phyloP scores from a whole-genome alignment of 352 stramenopile species.

The Phytophthora fragariae region DNA sequence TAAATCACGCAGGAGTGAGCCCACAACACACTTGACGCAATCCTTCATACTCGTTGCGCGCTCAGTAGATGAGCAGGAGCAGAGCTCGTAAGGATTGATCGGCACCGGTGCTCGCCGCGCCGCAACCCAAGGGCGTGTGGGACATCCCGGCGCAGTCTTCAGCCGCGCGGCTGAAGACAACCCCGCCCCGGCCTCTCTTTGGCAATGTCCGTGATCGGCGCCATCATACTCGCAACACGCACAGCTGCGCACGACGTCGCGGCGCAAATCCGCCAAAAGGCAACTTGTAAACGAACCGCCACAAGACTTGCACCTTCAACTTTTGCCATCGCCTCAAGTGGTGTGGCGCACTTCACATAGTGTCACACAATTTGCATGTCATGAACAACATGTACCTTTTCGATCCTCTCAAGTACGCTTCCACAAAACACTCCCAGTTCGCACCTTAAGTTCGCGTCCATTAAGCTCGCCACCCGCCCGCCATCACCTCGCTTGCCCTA shows the following conservation, averaged over 20 bases:
- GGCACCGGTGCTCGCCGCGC: constrained; percentile 1
- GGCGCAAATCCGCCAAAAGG: constrained; percentile 1
- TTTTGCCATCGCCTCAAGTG: neutral
- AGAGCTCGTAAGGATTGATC: constrained; percentile 11
- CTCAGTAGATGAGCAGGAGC: constrained; percentile 4
- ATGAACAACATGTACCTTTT: constrained; percentile 6
- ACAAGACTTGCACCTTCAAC: constrained; percentile 3
- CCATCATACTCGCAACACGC: neutral
- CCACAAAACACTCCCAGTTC: no score
- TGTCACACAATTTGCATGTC: neutral
- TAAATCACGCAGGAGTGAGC: neutral
- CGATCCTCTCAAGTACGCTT: constrained; percentile 1
- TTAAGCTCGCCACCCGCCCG: neutral
- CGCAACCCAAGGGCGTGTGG: constrained; percentile 9
- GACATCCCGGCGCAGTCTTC: constrained; percentile 7
- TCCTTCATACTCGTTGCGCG: neutral
- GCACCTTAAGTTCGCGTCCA: constrained; percentile 26
- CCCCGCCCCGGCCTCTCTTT: neutral
- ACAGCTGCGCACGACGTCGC: constrained; percentile 9
- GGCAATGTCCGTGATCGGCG: neutral
- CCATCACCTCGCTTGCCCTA: no score
- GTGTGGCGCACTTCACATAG: neutral
- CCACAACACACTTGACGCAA: neutral
- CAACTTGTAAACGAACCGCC: constrained; percentile 2
- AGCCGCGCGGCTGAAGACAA: neutral